Percentiles rank a stretch among this genome's conserved stretches.
phyloP scores from a whole-genome alignment of 495 filamentous ascomycete genomes.

The Letharia columbiana region DNA sequence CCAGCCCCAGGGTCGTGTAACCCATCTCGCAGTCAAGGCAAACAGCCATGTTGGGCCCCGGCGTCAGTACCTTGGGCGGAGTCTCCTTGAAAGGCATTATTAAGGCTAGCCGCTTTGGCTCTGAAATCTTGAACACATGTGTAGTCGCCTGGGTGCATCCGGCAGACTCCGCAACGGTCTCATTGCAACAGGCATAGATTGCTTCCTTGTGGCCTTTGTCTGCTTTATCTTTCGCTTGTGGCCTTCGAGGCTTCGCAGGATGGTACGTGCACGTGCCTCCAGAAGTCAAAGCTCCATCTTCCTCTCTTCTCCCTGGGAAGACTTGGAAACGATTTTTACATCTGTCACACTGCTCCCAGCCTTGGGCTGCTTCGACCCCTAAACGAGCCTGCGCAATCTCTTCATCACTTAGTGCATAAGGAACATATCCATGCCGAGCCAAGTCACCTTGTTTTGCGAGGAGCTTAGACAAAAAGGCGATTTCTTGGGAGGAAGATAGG shows the following conservation, averaged over 20 bases:
- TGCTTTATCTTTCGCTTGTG: conserved; percentile 37
- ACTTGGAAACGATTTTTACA: conserved; percentile 83
- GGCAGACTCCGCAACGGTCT: conserved; percentile 53
- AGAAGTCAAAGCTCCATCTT: conserved; percentile 70
- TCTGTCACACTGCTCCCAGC: conserved; percentile 83
- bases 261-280: conserved; percentile 75
- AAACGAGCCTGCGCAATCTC: conserved; percentile 54
- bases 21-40: conserved; percentile 97
- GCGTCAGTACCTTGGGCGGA: conserved; percentile 46
- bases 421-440: conserved; percentile 65
- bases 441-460: conserved; percentile 51
- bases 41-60: conserved; percentile 44
- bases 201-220: conserved; percentile 43
- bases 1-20: conserved; percentile 77
- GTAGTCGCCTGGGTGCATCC: conserved; percentile 62
- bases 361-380: conserved; percentile 55
- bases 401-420: conserved; percentile 47
- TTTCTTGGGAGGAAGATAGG: conserved; percentile 56
- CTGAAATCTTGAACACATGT: conserved; percentile 84
- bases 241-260: conserved; percentile 52
- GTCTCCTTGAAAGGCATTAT: conserved; percentile 74
- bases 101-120: conserved; percentile 64
- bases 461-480: conserved; percentile 51
- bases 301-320: conserved; percentile 72
- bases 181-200: conserved; percentile 69